Percentiles rank a stretch among this genome's conserved stretches.
Evolutionary conservation across 2,329 filamentous ascomycete genomes (phyloP).

Genomic region (Ceratocystis eucalypticola): DNA sequence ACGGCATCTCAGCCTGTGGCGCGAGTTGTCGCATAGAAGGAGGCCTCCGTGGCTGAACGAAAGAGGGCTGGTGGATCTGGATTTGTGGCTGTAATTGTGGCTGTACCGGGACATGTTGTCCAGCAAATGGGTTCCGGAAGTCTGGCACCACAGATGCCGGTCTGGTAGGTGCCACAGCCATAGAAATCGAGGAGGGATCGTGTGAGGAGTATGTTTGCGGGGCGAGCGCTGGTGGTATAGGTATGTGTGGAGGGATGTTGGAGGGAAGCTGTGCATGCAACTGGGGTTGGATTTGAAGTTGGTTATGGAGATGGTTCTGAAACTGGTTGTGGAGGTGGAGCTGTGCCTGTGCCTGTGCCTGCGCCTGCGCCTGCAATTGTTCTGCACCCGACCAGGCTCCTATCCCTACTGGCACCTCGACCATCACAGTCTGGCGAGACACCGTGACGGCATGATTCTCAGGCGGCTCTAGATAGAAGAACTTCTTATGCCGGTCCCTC

Average conservation of each 20-base stretch:
- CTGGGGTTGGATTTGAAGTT: neutral
- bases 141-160: neutral
- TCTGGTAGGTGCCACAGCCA: too few relatives aligned
- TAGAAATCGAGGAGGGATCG: neutral
- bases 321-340: neutral
- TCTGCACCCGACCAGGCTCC: neutral
- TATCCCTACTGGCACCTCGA: neutral
- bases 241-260: neutral
- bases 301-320: neutral
- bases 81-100: neutral
- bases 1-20: neutral
- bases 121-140: neutral
- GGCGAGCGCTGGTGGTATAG: neutral
- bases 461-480: neutral
- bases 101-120: neutral
- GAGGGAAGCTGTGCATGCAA: neutral
- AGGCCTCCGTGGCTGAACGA: neutral
- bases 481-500: neutral
- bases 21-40: neutral
- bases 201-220: neutral
- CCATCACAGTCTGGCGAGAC: neutral
- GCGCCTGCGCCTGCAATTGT: neutral
- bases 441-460: neutral
- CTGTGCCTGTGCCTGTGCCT: neutral
- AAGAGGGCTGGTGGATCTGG: neutral